Conservation (phyloP, 192 early-diverging fungal genomes). For the Podila epigama region DNA sequence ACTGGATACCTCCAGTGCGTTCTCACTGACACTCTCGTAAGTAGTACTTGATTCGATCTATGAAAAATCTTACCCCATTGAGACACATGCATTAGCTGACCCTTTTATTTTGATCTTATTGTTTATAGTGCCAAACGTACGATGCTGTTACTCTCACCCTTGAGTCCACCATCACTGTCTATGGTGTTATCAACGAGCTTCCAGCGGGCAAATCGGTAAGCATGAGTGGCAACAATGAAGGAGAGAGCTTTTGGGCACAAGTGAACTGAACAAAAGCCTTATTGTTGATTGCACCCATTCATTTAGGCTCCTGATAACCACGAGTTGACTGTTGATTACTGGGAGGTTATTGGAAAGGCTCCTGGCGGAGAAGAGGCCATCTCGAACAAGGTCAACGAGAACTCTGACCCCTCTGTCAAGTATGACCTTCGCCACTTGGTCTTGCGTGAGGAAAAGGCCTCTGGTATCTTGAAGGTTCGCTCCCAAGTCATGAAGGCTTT, state of each 20-base stretch:
- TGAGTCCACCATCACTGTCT: constrained; percentile 92
- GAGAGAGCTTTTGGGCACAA: background rate
- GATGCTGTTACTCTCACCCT: constrained; percentile 92
- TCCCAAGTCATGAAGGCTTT: constrained; percentile 89
- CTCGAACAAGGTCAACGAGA: constrained; percentile 87
- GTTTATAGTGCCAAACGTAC: constrained; percentile 85
- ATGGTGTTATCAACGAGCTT: constrained; percentile 85
- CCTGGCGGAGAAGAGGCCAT: constrained; percentile 95
- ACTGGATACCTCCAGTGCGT: constrained; percentile 94
- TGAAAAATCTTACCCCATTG: no score
- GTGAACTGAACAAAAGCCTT: background rate
- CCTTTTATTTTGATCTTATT: constrained; percentile 1
- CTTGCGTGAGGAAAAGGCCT: constrained; percentile 91
- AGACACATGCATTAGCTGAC: constrained; percentile 84
- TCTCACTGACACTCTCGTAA: constrained; percentile 82
- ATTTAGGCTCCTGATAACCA: constrained; percentile 95
- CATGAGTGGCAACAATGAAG: background rate
- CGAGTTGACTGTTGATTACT: constrained; percentile 95
- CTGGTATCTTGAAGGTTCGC: constrained; percentile 87
- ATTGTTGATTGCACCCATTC: background rate
- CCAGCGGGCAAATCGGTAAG: constrained; percentile 91
- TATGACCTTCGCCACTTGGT: constrained; percentile 97
- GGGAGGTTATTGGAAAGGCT: constrained; percentile 92
- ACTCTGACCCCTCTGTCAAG: constrained; percentile 87
- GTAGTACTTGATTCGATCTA: constrained; percentile 66